These are phyloP conservation scores for Leishmania aethiopica DNA, from an alignment of 208 protist species.

Conservation along the genomic window DNA sequence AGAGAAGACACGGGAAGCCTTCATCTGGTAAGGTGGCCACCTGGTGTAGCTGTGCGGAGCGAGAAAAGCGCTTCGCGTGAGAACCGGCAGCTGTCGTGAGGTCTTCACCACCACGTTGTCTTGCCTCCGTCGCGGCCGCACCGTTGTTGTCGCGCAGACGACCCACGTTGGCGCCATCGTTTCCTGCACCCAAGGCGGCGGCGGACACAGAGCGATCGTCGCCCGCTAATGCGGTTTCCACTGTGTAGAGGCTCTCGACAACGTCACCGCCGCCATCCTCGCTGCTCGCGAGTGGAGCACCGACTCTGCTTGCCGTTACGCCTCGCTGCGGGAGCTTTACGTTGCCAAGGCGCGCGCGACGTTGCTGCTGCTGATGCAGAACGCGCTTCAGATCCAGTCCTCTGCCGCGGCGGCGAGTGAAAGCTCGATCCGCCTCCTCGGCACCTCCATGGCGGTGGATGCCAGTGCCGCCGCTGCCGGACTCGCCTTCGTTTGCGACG, in stretches of 20 bases:
- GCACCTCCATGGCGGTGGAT: neutral
- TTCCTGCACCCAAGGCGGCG: neutral
- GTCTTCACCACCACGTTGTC: conserved; percentile 6
- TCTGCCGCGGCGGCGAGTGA: conserved; percentile 15
- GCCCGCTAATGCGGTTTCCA: conserved; percentile 7
- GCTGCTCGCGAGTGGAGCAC: neutral
- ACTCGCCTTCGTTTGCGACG: neutral
- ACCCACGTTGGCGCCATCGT: neutral
- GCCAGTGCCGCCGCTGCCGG: neutral
- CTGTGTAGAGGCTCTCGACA: conserved; percentile 23
- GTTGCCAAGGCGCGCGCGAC: neutral
- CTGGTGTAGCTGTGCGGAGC: conserved; percentile 33
- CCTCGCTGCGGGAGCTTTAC: conserved; percentile 3
- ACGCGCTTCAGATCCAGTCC: conserved; percentile 23
- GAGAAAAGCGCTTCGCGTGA: conserved; percentile 22
- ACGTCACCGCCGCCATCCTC: neutral
- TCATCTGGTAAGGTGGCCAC: conserved; percentile 44
- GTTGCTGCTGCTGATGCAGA: conserved; percentile 29
- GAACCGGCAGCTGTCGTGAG: neutral
- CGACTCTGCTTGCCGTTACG: neutral
- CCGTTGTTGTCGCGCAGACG: neutral
- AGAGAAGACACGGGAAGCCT: conserved; percentile 51
- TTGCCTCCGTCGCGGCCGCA: conserved; percentile 9
- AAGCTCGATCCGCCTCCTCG: neutral
- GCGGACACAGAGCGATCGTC: neutral